Evolutionary conservation across 2,329 filamentous ascomycete genomes (phyloP), one percentile per base, ranked within the genome.

Genomic region (Taxawa tesnikishii): DNA sequence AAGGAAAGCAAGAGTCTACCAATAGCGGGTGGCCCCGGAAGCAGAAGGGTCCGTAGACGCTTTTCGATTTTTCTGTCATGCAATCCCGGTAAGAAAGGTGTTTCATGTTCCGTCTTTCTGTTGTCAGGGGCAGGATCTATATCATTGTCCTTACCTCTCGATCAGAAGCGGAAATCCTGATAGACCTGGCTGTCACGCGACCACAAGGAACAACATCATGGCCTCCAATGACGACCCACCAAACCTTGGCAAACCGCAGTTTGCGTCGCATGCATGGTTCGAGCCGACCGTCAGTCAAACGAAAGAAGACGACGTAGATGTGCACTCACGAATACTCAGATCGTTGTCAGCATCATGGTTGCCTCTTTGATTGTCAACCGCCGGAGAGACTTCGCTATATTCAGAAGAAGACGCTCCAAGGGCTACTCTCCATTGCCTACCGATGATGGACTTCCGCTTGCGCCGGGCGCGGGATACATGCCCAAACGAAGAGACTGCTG

Each of bases 401-500:
- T 47, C 25, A 28, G 32, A 26, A 7, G 26, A 27, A 6, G 12
- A 13, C 7, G 7, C 7, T 27, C 26, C 6, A 30, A 12, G 6
- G 32, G 30, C 8, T 13, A 16, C 16, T 15, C 16, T 11, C 21
- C 32, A 9, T 26, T 29, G 19, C 21, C 30, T 10, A 18, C 18
- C 8, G 32, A 34, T 18, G 21, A 29, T 15, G 27, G 12, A 16
- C 21, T 29, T 9, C 17, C 6, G 43, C 47, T 16, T 48, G 50
- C 5, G 38, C 44, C 5, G 61, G 56, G 34, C 43, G 53, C 33
- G 57, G 56, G 5, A 56, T 63, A 9, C 72, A 71, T 49, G 55
- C 60, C 37, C 61, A 68, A n/a, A 49, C 48, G 17, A 65, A 63
- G n/a, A n/a, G n/a, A 42, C 70, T 64, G 43, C 65, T 71, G 15